Evolutionary conservation across 495 filamentous ascomycete species (phyloP).

Genomic region (Hypoxylon rickii): DNA sequence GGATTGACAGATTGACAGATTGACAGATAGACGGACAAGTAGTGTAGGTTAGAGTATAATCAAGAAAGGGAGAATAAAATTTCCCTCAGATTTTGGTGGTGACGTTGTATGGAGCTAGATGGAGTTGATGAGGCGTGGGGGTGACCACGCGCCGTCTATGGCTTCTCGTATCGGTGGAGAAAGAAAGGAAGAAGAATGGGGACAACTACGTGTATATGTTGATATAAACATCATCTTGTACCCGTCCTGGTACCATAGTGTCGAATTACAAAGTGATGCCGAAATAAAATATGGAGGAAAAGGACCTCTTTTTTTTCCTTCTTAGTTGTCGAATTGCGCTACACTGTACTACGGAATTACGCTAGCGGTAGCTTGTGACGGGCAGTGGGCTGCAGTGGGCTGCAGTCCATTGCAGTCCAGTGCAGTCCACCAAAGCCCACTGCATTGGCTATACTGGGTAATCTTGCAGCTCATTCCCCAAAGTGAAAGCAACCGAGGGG

Average conservation of each 20-base stretch:
- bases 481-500: too few species aligned
- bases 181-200: constrained; percentile 24
- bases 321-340: too few species aligned
- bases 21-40: background rate
- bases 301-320: constrained; percentile 9
- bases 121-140: constrained; percentile 19
- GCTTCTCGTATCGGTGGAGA: constrained; percentile 24
- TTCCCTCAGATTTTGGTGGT: constrained; percentile 15
- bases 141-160: constrained; percentile 12
- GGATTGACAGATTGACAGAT: background rate
- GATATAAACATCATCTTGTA: constrained; percentile 28
- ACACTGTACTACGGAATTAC: constrained; percentile 13
- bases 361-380: too few species aligned
- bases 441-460: constrained; percentile 8
- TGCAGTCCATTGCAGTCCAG: too few species aligned
- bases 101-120: constrained; percentile 8
- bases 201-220: constrained; percentile 22
- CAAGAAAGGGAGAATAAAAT: constrained; percentile 16
- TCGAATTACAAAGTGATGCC: constrained; percentile 22
- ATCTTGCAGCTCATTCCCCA: constrained; percentile 22
- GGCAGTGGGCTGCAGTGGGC: too few species aligned
- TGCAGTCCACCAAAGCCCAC: too few species aligned
- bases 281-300: constrained; percentile 22
- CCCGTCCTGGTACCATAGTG: too few species aligned
- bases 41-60: background rate